Evolutionary conservation across 2,329 filamentous ascomycete genomes (phyloP).

Genomic region (Fusarium pilosicola): DNA sequence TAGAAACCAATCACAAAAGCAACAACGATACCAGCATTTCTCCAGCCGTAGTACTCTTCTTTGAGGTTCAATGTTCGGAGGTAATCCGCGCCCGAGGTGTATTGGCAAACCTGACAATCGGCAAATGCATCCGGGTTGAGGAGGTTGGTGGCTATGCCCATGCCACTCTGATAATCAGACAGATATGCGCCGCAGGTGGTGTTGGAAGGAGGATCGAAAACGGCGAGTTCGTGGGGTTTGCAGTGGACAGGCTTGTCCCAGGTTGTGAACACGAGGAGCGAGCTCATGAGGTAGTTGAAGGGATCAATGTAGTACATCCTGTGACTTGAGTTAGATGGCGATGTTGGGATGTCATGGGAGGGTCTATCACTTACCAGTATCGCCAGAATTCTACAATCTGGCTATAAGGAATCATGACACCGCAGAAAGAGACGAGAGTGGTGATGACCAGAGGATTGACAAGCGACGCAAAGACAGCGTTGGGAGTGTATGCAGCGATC

Average conservation of each 20-base stretch:
- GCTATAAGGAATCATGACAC: constrained; percentile 74
- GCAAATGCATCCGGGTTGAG: constrained; percentile 67
- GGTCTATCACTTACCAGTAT: constrained; percentile 57
- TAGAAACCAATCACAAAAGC: constrained; percentile 67
- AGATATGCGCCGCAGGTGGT: constrained; percentile 70
- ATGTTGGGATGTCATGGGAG: accelerated
- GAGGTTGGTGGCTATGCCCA: constrained; percentile 57
- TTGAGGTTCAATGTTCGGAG: constrained; percentile 67
- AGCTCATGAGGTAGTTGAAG: constrained; percentile 70
- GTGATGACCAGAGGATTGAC: constrained; percentile 66
- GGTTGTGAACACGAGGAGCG: constrained; percentile 62
- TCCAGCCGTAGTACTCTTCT: constrained; percentile 72
- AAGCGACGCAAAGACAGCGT: constrained; percentile 67
- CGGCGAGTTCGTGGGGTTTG: constrained; percentile 58
- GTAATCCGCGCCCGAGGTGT: constrained; percentile 66
- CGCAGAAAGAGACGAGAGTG: constrained; percentile 75
- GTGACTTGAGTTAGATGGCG: accelerated
- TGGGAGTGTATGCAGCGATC: constrained; percentile 69
- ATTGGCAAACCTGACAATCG: constrained; percentile 70
- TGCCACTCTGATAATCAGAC: constrained; percentile 54
- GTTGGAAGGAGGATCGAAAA: constrained; percentile 60
- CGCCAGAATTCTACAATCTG: constrained; percentile 74
- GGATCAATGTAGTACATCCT: constrained; percentile 66
- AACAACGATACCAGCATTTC: constrained; percentile 68
- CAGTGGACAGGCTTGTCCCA: constrained; percentile 62